A percentile compares a stretch with the other conserved stretches of the same genome.
phyloP scores from a whole-genome alignment of 108 stramenopile genomes.

The Nitzschia sp. region DNA sequence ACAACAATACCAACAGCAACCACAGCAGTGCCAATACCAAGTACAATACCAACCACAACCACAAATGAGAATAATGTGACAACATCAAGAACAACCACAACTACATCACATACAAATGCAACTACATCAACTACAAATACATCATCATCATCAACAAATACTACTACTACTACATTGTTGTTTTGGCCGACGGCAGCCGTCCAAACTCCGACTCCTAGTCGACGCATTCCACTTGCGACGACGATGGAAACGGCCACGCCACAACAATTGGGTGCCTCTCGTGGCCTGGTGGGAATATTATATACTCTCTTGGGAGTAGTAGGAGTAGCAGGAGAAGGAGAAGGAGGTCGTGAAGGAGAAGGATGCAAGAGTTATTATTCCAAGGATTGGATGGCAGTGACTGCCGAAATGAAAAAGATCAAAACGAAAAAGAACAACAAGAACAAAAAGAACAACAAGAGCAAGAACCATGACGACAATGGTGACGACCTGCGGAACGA shows the following conservation, averaged over 20 bases:
- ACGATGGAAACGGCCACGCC: not conserved
- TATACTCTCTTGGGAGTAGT: constrained; percentile 40
- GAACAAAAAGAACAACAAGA: too few species aligned
- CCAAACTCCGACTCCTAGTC: not conserved
- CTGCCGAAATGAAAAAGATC: not conserved
- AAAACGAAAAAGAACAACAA: not conserved
- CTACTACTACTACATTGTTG: not conserved
- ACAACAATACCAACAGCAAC: too few species aligned
- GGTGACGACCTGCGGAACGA: not conserved
- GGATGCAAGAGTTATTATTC: too few species aligned
- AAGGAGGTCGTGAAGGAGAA: too few species aligned
- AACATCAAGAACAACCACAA: constrained; percentile 1
- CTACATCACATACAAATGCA: constrained; percentile 21
- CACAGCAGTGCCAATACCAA: not conserved
- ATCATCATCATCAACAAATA: constrained; percentile 17
- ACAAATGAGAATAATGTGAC: too few species aligned
- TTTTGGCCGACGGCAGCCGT: not conserved
- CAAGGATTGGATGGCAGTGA: not conserved
- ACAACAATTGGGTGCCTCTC: constrained; percentile 53
- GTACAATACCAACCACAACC: too few species aligned
- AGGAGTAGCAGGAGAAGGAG: too few species aligned
- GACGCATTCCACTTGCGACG: not conserved
- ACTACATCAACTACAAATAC: not conserved
- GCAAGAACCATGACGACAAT: too few species aligned
- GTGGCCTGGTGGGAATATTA: constrained; percentile 68